Evolutionary conservation across 129 eudicot species (phyloP), one percentile per base, ranked within the genome.

Genomic region (Apium graveolens): DNA sequence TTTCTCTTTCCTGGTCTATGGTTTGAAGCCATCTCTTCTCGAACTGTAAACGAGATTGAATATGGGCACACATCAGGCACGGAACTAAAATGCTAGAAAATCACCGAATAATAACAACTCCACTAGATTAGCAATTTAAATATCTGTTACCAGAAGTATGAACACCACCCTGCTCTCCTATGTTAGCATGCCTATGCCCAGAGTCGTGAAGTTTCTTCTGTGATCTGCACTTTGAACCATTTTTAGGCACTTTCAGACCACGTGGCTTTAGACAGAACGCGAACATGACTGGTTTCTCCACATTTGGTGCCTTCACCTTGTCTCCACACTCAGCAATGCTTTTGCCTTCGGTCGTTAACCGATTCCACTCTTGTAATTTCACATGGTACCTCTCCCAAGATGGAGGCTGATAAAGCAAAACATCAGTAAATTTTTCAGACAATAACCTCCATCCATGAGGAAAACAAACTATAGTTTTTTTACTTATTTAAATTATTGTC

Each of bases 161-260:
- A 84, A 81, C 76, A 81, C 84, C 45, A 73, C 86, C 91, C 1
- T 81, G 87, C 76, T 93, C 96, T 48, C 85, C 91, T 29, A 78
- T 65, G 79, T 73, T 26, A 45, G 81, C 81, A 82, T 87, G 86
- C 29, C 86, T 86, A 39, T 84, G 86, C 43, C 43, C 43, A 41
- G 8, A 0, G 9, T 0, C 43, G n/a, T 92, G 77, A 41, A 85
- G 76, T 82, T 82, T 91, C 87, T 85, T 93, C 24, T 89, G 97
- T 27, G 97, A 91, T 81, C 98, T 85, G 57, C 89, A 96, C 71
- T 93, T 93, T 5, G 90, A 87, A 34, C 96, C 93, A 87, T 80
- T 89, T 81, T 91, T 84, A 48, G 85, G 91, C 76, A 86, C 76
- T 73, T 91, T 93, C 72, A 93, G 77, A 77, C 98, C 98, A 70